Evolutionary conservation across 805 yeast species (phyloP).

Genomic region (Zygoascus biomembranicola): DNA sequence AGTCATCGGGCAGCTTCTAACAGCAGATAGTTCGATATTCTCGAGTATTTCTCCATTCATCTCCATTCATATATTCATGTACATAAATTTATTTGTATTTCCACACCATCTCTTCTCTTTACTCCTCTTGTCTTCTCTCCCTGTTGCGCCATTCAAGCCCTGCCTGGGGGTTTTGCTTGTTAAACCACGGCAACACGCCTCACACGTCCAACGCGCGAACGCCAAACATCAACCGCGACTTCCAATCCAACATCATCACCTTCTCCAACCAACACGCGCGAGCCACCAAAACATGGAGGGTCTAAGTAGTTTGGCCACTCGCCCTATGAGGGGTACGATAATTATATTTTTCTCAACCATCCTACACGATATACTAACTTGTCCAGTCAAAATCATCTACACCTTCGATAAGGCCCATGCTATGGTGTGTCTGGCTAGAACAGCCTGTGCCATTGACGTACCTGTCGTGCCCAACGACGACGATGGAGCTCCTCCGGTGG

Average conservation of each 20-base stretch:
- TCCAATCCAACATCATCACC: neutral
- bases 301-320: neutral
- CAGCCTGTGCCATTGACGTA: conserved; percentile 16
- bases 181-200: neutral
- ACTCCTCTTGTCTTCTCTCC: too few species aligned
- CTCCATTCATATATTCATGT: too few species aligned
- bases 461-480: conserved; percentile 22
- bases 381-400: conserved; percentile 29
- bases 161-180: too few species aligned
- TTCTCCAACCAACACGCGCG: neutral
- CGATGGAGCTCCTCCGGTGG: conserved; percentile 16
- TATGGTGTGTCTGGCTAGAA: conserved; percentile 29
- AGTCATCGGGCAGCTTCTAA: too few species aligned
- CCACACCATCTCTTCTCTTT: too few species aligned
- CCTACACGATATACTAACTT: neutral
- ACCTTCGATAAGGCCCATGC: conserved; percentile 28
- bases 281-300: neutral
- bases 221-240: neutral
- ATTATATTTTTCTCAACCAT: neutral
- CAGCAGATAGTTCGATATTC: too few species aligned
- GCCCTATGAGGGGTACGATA: neutral
- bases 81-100: too few species aligned
- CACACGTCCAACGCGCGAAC: neutral
- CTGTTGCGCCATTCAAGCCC: too few species aligned
- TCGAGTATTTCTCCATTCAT: too few species aligned